phyloP scores from a whole-genome alignment of 2,329 filamentous ascomycete species.

The Paraconiothyrium brasiliense region DNA sequence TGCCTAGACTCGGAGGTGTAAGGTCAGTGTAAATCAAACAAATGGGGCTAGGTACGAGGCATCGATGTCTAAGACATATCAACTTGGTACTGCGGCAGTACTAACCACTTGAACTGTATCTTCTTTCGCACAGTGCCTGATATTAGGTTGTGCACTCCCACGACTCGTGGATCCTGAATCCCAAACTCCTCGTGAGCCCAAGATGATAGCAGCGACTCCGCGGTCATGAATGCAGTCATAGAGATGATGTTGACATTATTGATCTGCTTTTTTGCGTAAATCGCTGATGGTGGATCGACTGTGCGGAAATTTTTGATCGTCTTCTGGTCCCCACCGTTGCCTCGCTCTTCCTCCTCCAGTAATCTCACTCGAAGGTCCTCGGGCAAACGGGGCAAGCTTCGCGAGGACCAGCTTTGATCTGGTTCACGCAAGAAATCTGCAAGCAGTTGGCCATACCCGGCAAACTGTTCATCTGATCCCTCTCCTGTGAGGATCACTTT shows the following conservation, averaged over 20 bases:
- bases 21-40: no score
- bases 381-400: slow-evolving; percentile 18
- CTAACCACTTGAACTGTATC: slow-evolving; percentile 29
- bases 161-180: not conserved
- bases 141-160: not conserved
- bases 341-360: slow-evolving; percentile 22
- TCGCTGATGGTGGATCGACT: slow-evolving; percentile 22
- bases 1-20: slow-evolving; percentile 14
- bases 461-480: slow-evolving; percentile 65
- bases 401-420: slow-evolving; percentile 45
- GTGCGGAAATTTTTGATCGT: not conserved
- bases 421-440: slow-evolving; percentile 61
- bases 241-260: slow-evolving; percentile 29
- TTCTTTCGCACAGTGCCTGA: slow-evolving; percentile 31
- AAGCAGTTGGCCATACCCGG: slow-evolving; percentile 60
- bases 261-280: slow-evolving; percentile 24
- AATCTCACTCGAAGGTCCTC: slow-evolving; percentile 25
- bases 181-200: slow-evolving; percentile 19
- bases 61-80: no score
- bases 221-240: slow-evolving; percentile 24
- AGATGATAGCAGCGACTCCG: slow-evolving; percentile 11
- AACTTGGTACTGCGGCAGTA: no score
- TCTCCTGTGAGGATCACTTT: slow-evolving; percentile 65
- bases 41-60: no score
- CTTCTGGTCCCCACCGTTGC: slow-evolving; percentile 21